A percentile compares a stretch with the other conserved stretches of the same genome.
phyloP scores from a whole-genome alignment of 495 filamentous ascomycete genomes.

The Lasiosphaeris hirsuta region DNA sequence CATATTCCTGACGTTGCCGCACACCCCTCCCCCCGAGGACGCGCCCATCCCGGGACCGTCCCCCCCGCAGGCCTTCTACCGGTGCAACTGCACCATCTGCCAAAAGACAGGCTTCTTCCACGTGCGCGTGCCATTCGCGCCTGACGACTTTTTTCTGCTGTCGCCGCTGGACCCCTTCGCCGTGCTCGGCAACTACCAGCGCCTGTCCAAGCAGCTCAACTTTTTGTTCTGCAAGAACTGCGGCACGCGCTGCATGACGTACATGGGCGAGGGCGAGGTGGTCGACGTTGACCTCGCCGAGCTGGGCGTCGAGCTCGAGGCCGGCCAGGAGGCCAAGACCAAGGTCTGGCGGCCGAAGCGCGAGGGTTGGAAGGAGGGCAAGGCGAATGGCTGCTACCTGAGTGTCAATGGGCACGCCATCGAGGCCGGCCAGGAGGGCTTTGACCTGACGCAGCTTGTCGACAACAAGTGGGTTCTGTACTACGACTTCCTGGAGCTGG shows the following conservation, averaged over 20 bases:
- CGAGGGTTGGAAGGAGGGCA: conserved; percentile 20
- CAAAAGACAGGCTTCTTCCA: conserved; percentile 35
- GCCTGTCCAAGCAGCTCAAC: conserved; percentile 19
- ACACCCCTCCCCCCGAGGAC: conserved; percentile 6
- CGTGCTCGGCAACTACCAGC: conserved; percentile 27
- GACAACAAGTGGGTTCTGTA: conserved; percentile 28
- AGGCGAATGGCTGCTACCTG: conserved; percentile 15
- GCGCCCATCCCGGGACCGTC: not conserved
- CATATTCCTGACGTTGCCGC: conserved; percentile 31
- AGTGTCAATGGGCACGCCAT: conserved; percentile 31
- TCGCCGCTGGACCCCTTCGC: conserved; percentile 24
- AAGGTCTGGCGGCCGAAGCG: conserved; percentile 28
- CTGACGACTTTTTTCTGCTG: conserved; percentile 34
- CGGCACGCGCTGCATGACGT: conserved; percentile 33
- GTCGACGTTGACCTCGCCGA: conserved; percentile 16
- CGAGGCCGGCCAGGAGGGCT: conserved; percentile 26
- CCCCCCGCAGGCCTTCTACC: conserved; percentile 20
- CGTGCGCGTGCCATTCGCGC: conserved; percentile 25
- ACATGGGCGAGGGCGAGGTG: conserved; percentile 25
- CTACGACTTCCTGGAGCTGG: conserved; percentile 21
- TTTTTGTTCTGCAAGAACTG: conserved; percentile 34
- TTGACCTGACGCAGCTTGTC: conserved; percentile 25
- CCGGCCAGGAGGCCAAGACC: conserved; percentile 12
- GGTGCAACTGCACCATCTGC: conserved; percentile 37
- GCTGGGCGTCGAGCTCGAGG: conserved; percentile 7